Conservation (phyloP, 306 rosid genomes). For the Quercus dentata region DNA sequence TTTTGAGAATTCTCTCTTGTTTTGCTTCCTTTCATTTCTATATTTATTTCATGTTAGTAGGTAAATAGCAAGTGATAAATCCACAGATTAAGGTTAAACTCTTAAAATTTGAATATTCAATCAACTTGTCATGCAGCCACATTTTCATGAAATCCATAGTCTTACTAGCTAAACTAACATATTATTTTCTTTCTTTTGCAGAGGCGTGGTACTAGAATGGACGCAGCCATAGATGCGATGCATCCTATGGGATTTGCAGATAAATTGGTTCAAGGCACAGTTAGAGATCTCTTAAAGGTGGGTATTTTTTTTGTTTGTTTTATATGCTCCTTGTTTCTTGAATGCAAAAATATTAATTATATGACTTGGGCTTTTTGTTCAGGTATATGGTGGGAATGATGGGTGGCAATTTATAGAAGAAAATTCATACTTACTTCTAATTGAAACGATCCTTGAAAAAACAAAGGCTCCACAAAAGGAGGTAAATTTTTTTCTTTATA, state of each 20-base stretch:
- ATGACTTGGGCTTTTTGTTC: neutral
- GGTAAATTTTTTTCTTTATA: conserved; percentile 16
- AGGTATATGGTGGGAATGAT: conserved; percentile 45
- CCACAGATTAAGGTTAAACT: no score
- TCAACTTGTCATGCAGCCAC: no score
- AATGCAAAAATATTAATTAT: neutral
- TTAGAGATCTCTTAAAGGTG: conserved; percentile 36
- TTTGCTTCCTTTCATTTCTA: no score
- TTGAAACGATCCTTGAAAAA: conserved; percentile 38
- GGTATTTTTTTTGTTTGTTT: conserved; percentile 8
- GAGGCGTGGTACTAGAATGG: conserved; percentile 28
- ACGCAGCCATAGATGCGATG: conserved; percentile 47
- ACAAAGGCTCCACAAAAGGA: conserved; percentile 11
- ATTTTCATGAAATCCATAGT: no score
- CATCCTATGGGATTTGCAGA: conserved; percentile 21
- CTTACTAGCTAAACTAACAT: no score
- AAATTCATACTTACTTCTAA: conserved; percentile 29
- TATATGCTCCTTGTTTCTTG: neutral
- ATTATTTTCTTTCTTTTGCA: conserved; percentile 5
- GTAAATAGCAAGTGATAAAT: no score
- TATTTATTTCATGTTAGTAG: no score
- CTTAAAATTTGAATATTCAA: no score
- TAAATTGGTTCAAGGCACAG: conserved; percentile 16
- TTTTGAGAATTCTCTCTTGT: no score
- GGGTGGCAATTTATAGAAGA: conserved; percentile 52